phyloP scores from a whole-genome alignment of 148 eudicot species.

The Arctostaphylos glauca region DNA sequence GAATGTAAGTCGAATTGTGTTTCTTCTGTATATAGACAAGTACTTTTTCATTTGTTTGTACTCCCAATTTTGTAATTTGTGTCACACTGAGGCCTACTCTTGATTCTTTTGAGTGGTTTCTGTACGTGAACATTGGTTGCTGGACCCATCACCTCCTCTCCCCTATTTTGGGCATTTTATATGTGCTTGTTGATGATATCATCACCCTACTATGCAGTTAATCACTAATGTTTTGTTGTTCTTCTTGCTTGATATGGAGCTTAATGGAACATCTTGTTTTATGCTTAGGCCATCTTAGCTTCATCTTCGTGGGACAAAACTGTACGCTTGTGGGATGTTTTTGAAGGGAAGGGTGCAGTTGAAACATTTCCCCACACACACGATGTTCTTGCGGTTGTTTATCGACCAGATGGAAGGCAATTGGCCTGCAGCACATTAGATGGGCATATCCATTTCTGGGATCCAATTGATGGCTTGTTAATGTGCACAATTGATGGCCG shows the following conservation, averaged over 20 bases:
- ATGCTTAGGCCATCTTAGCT: constrained; percentile 69
- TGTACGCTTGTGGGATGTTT: constrained; percentile 92
- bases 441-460: constrained; percentile 95
- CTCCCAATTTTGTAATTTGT: neutral
- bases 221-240: neutral
- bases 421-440: constrained; percentile 92
- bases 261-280: constrained; percentile 3
- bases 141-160: neutral
- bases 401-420: constrained; percentile 98
- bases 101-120: constrained; percentile 6
- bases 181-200: neutral
- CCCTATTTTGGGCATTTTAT: neutral
- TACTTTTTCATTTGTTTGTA: neutral
- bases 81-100: neutral
- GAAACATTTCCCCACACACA: constrained; percentile 91
- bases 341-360: constrained; percentile 89
- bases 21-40: neutral
- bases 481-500: constrained; percentile 95
- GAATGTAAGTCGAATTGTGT: constrained; percentile 49
- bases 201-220: neutral
- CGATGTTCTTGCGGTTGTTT: constrained; percentile 94
- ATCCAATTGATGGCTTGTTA: constrained; percentile 72
- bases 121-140: neutral
- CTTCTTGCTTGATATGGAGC: neutral
- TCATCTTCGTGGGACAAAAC: constrained; percentile 99